Evolutionary conservation across 257 asterid genomes (phyloP).

Genomic region (Jacaranda mimosifolia): DNA sequence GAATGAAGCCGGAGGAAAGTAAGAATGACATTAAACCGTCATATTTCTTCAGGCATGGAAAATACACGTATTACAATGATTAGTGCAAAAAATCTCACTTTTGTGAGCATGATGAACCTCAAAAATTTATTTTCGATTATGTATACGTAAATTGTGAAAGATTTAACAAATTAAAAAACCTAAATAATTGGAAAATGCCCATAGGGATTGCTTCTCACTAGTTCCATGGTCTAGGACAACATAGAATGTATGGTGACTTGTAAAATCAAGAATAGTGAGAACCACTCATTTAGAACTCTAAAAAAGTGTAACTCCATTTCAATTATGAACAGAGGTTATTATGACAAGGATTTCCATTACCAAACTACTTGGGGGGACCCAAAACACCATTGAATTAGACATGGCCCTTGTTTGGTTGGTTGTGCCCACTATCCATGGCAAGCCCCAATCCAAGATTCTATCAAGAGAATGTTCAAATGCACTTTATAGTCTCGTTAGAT

Average conservation of each 20-base stretch:
- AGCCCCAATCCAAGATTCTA: neutral
- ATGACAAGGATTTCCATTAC: conserved; percentile 10
- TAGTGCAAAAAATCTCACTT: too few species aligned
- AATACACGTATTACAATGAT: too few species aligned
- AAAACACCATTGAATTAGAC: conserved; percentile 34
- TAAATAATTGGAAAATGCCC: neutral
- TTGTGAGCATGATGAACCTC: too few species aligned
- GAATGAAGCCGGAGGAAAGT: too few species aligned
- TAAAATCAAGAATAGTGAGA: neutral
- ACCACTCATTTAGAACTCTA: neutral
- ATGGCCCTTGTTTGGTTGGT: conserved; percentile 43
- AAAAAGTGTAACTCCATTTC: neutral
- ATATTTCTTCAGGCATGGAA: too few species aligned
- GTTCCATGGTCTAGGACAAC: neutral
- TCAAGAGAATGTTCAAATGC: neutral
- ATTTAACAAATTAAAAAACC: neutral
- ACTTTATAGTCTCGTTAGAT: conserved; percentile 1
- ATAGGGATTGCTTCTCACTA: neutral
- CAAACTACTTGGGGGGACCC: neutral
- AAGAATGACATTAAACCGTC: too few species aligned
- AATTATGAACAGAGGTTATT: neutral
- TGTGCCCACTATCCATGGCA: conserved; percentile 32
- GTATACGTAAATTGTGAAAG: too few species aligned
- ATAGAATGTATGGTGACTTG: neutral
- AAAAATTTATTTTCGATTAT: too few species aligned